A percentile compares a stretch with the other conserved stretches of the same genome.
Evolutionary conservation across 768 basidiomycete genomes (phyloP).

Genomic region (Udeniomyces megalosporus): DNA sequence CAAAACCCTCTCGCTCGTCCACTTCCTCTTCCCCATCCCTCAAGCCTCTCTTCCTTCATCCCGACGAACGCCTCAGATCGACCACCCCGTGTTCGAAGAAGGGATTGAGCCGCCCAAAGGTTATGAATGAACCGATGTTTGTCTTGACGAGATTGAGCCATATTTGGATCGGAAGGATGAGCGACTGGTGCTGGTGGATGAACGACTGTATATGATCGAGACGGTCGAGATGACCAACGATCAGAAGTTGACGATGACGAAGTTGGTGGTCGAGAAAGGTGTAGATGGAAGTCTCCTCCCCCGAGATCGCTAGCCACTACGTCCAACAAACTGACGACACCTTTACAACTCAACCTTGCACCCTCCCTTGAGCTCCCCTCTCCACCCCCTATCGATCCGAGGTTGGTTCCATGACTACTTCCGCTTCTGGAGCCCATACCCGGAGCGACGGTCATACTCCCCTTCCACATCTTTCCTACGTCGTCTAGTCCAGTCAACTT

Average conservation of each 20-base stretch:
- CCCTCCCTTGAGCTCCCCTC: too few species aligned
- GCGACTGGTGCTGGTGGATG: constrained; percentile 49
- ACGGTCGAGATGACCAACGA: constrained; percentile 50
- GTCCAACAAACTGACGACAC: constrained; percentile 67
- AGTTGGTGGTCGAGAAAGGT: neutral
- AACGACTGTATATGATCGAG: constrained; percentile 56
- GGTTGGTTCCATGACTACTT: neutral
- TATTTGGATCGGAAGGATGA: constrained; percentile 43
- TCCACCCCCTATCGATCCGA: neutral
- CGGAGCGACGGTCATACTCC: constrained; percentile 39
- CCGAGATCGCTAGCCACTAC: constrained; percentile 61
- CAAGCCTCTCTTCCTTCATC: constrained; percentile 51
- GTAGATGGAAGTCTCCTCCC: constrained; percentile 34
- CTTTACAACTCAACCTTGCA: constrained; percentile 45
- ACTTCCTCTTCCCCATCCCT: constrained; percentile 33
- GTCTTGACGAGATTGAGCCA: constrained; percentile 39
- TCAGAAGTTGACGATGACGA: neutral
- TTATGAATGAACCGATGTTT: constrained; percentile 76
- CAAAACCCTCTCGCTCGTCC: neutral
- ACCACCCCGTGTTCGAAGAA: constrained; percentile 49
- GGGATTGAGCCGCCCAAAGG: constrained; percentile 75
- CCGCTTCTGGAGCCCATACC: neutral
- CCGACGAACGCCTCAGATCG: constrained; percentile 39
- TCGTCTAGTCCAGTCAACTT: constrained; percentile 42
- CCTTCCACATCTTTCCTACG: constrained; percentile 34